phyloP scores from a whole-genome alignment of 345 rosid species.

The Diplotaxis tenuifolia region DNA sequence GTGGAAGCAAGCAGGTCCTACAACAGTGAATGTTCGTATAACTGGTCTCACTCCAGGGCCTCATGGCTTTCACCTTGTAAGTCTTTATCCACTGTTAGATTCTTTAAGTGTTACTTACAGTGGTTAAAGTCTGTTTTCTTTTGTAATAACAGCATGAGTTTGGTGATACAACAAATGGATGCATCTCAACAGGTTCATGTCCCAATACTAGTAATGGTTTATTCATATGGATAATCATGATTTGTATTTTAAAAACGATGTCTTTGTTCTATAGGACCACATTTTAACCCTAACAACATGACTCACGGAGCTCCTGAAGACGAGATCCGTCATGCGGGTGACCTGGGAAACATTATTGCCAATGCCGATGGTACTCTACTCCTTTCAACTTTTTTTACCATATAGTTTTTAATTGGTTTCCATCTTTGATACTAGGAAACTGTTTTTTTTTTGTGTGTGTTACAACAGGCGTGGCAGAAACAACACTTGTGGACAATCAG shows the following conservation, averaged over 20 bases:
- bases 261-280: constrained; percentile 52
- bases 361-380: constrained; percentile 70
- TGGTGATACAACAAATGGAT: constrained; percentile 97
- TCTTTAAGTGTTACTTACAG: too few species aligned
- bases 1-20: constrained; percentile 57
- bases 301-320: constrained; percentile 97
- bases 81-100: neutral
- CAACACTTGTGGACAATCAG: constrained; percentile 78
- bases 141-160: constrained; percentile 70
- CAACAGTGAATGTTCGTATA: constrained; percentile 78
- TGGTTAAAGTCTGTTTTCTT: neutral
- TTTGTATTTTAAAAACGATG: too few species aligned
- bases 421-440: neutral
- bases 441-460: neutral
- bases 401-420: neutral
- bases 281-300: constrained; percentile 81
- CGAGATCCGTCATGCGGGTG: constrained; percentile 97
- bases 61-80: constrained; percentile 86
- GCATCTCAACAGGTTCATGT: constrained; percentile 78
- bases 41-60: constrained; percentile 85
- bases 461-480: constrained; percentile 81
- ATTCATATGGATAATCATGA: neutral
- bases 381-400: neutral
- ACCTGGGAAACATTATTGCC: constrained; percentile 99
- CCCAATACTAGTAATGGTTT: neutral